Conservation (phyloP, 2,329 filamentous ascomycete species). For the Cladosporium halotolerans region DNA sequence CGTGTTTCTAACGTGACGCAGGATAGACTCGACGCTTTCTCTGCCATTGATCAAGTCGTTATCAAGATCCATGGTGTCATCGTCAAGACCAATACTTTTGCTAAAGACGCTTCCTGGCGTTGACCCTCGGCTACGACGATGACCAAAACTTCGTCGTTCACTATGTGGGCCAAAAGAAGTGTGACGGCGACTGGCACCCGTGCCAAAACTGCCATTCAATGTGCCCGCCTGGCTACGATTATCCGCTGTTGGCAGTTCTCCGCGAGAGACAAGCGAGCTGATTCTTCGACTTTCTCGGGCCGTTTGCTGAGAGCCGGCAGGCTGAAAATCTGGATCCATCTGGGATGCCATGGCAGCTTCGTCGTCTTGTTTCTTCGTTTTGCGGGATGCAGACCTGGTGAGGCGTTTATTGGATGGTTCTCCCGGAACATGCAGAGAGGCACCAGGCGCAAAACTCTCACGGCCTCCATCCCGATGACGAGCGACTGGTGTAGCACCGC, state of each 20-base stretch:
- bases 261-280: slow-evolving; percentile 82
- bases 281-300: slow-evolving; percentile 67
- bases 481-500: slow-evolving; percentile 65
- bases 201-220: slow-evolving; percentile 37
- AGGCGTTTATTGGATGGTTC: slow-evolving; percentile 18
- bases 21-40: slow-evolving; percentile 24
- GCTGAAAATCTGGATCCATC: slow-evolving; percentile 43
- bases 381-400: slow-evolving; percentile 20
- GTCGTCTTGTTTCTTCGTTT: slow-evolving; percentile 29
- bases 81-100: slow-evolving; percentile 26
- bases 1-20: slow-evolving; percentile 25
- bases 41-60: slow-evolving; percentile 21
- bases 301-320: slow-evolving; percentile 39
- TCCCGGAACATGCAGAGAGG: slow-evolving; percentile 28
- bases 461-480: slow-evolving; percentile 58
- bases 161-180: slow-evolving; percentile 67
- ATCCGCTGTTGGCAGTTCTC: slow-evolving; percentile 65
- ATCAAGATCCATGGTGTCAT: slow-evolving; percentile 34
- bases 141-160: slow-evolving; percentile 55
- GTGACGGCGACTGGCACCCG: slow-evolving; percentile 54
- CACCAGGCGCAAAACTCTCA: slow-evolving; percentile 65
- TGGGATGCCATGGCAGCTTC: slow-evolving; percentile 45
- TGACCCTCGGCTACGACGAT: slow-evolving; percentile 48
- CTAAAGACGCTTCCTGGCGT: slow-evolving; percentile 43
- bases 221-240: slow-evolving; percentile 25